Conservation (phyloP, 2,329 filamentous ascomycete species). For the Ilyonectria mors-panacis region DNA sequence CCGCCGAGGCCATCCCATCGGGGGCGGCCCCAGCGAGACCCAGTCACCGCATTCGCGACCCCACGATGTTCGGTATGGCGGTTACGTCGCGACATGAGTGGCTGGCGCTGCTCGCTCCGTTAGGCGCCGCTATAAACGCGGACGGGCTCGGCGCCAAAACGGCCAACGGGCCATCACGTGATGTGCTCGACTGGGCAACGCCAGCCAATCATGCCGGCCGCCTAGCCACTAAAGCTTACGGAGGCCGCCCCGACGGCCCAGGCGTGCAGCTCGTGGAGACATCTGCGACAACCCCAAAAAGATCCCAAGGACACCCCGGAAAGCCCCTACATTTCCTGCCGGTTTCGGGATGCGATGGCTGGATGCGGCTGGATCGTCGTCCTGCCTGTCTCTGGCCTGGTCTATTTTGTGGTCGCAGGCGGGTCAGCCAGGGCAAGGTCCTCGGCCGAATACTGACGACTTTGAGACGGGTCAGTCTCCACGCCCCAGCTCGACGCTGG, state of each 20-base stretch:
- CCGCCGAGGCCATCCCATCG: neutral
- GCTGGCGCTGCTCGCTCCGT: slow-evolving; percentile 32
- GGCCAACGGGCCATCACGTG: slow-evolving; percentile 24
- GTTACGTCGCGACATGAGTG: slow-evolving; percentile 45
- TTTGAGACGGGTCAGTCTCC: slow-evolving; percentile 11
- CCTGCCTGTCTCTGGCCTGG: neutral
- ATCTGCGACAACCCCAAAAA: slow-evolving; percentile 21
- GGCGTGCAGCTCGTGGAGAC: slow-evolving; percentile 28
- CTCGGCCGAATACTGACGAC: neutral
- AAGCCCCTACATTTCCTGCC: slow-evolving; percentile 9
- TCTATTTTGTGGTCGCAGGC: slow-evolving; percentile 8
- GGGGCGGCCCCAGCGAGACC: slow-evolving; percentile 10
- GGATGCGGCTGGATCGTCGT: slow-evolving; percentile 15
- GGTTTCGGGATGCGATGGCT: slow-evolving; percentile 25
- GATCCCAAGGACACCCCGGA: neutral
- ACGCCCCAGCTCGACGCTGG: slow-evolving; percentile 9
- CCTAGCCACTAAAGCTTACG: slow-evolving; percentile 26
- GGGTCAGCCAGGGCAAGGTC: neutral
- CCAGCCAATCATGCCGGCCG: slow-evolving; percentile 21
- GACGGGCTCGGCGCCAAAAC: slow-evolving; percentile 22
- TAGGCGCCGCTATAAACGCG: slow-evolving; percentile 36
- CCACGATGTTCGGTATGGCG: slow-evolving; percentile 42
- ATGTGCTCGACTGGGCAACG: neutral
- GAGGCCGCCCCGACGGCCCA: slow-evolving; percentile 2
- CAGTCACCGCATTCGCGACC: slow-evolving; percentile 18